Evolutionary conservation across 106 monocot genomes (phyloP).

Genomic region (Dactylorhiza incarnata): DNA sequence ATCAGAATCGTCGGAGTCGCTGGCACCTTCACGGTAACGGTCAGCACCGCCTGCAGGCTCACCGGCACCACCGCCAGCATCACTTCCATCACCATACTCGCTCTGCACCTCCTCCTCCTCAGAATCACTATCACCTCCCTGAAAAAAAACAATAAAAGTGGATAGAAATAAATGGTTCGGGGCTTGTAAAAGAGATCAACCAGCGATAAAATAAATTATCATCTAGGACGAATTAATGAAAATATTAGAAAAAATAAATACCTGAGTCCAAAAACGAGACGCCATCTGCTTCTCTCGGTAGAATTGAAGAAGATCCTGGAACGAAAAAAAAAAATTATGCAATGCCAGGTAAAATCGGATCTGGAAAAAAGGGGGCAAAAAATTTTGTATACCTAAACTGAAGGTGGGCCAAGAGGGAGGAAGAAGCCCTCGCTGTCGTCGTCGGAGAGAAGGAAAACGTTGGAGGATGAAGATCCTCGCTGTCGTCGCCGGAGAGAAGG

Average conservation of each 20-base stretch:
- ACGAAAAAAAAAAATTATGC: neutral
- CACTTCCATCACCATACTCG: conserved; percentile 28
- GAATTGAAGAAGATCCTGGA: neutral
- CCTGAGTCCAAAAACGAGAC: conserved; percentile 47
- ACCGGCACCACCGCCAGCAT: conserved; percentile 9
- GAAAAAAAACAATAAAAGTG: neutral
- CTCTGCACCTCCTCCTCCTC: conserved; percentile 36
- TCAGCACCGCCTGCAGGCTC: conserved; percentile 9
- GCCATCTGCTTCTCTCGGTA: neutral
- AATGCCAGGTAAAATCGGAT: too few species aligned
- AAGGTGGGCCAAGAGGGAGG: too few species aligned
- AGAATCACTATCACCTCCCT: conserved; percentile 48
- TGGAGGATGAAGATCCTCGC: too few species aligned
- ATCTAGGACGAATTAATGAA: neutral
- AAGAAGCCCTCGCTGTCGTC: too few species aligned
- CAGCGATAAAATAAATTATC: neutral
- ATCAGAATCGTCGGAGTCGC: conserved; percentile 75
- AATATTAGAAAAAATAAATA: neutral
- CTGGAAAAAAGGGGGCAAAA: too few species aligned
- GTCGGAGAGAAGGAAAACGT: too few species aligned
- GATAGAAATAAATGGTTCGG: neutral
- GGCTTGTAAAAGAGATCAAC: neutral
- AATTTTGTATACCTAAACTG: too few species aligned
- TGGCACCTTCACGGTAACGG: conserved; percentile 25
- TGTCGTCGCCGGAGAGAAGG: too few species aligned